Evolutionary conservation across 2,329 filamentous ascomycete genomes (phyloP).

Genomic region (Thelonectria rubi): DNA sequence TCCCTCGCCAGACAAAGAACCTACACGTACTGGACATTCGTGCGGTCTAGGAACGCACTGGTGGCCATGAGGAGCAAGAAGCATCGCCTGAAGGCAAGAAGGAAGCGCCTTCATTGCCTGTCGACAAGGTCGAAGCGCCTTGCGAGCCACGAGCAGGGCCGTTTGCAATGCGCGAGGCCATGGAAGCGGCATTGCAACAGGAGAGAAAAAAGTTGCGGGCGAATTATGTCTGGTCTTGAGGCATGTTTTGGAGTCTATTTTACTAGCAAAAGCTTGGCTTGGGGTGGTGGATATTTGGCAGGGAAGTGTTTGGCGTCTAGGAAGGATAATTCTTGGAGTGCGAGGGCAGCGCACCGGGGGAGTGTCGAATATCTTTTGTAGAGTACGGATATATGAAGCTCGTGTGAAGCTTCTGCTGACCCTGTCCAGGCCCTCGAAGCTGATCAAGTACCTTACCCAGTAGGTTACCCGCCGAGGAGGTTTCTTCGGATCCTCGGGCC

Average conservation of each 20-base stretch:
- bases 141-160: too few relatives aligned
- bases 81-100: not conserved
- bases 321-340: slow-evolving; percentile 38
- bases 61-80: slow-evolving; percentile 33
- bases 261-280: slow-evolving; percentile 39
- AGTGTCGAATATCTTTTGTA: slow-evolving; percentile 35
- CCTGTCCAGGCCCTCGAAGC: not conserved
- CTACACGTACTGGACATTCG: slow-evolving; percentile 49
- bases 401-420: not conserved
- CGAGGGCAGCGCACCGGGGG: slow-evolving; percentile 4
- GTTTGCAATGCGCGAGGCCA: too few relatives aligned
- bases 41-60: slow-evolving; percentile 42
- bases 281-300: slow-evolving; percentile 36
- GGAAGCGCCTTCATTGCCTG: not conserved
- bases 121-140: too few relatives aligned
- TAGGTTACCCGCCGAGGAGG: slow-evolving; percentile 3
- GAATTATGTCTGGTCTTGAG: slow-evolving; percentile 24
- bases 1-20: slow-evolving; percentile 66
- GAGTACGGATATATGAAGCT: slow-evolving; percentile 21
- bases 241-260: slow-evolving; percentile 39
- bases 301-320: slow-evolving; percentile 41
- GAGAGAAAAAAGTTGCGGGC: slow-evolving; percentile 11
- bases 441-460: too few relatives aligned
- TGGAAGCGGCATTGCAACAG: not conserved
- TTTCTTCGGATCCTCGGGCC: slow-evolving; percentile 21